Percentiles rank a stretch among this genome's conserved stretches.
phyloP scores from a whole-genome alignment of 805 yeast species.

The Yarrowia bubula region DNA sequence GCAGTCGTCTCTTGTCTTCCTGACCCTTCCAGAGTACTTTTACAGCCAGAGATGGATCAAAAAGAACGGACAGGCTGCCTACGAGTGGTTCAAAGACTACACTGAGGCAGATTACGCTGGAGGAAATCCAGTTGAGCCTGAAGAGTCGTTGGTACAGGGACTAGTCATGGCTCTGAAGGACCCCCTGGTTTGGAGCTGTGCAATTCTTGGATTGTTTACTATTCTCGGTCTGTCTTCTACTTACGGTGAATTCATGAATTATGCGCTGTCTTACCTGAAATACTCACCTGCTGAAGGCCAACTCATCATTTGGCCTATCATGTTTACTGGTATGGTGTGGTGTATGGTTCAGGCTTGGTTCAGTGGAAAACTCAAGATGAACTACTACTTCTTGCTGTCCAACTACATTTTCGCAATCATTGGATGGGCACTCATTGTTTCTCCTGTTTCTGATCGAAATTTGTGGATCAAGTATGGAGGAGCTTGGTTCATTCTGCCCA shows the following conservation, averaged over 20 bases:
- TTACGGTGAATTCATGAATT: background rate
- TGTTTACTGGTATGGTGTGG: background rate
- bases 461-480: conserved; percentile 5
- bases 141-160: background rate
- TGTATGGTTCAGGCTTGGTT: conserved; percentile 2
- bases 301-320: background rate
- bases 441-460: background rate
- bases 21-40: background rate
- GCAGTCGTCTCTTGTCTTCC: background rate
- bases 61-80: background rate
- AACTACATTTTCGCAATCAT: background rate
- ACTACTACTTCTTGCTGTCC: background rate
- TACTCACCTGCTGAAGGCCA: conserved; percentile 1
- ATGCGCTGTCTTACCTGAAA: background rate
- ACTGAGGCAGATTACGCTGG: background rate
- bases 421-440: background rate
- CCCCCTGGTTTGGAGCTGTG: background rate
- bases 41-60: background rate
- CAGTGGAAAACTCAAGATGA: background rate
- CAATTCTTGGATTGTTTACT: background rate
- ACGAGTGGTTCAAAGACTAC: background rate
- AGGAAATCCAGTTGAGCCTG: background rate
- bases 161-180: background rate
- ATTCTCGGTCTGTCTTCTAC: background rate
- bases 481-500: background rate